Base-by-base conservation (phyloP, 331 rosid genomes). In the Spiraea crenata region DNA sequence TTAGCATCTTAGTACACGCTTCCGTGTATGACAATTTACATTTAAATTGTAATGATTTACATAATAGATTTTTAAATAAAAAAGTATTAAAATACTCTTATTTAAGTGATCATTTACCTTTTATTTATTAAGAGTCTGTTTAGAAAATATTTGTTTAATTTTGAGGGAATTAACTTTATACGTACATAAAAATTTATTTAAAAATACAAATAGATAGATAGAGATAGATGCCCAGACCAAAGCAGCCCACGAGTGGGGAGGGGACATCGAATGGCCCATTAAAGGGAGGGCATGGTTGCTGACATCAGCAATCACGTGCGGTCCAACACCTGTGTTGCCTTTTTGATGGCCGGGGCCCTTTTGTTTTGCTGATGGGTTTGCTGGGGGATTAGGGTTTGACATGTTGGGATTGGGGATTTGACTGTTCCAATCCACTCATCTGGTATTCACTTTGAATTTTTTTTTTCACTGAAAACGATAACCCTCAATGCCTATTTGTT, bases 241-340 rank as follows among this genome's bases (percentile, higher is more conserved):
- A 49, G 74, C 69, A 79, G 66, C 34, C 4, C 76, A 57, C 69
- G 78, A 84, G 84, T 82, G 88, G 31, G 31, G 80, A n/a, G 70
- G 67, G 69, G 80, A 56, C 67, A 25, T 77, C 82, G 31, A 75
- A 35, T 9, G 14, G 37, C 47, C 37, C 16, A n/a, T n/a, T 16
- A 4, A 16, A 60, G 19, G 9, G 1, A 3, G 55, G 37, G 38
- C 7, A 40, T 72, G 75, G 68, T 57, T 60, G 59, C n/a, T n/a
- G n/a, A n/a, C 67, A 51, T 80, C 61, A 51, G 67, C 16, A 61
- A 47, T 77, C 90, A 88, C 90, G 88, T 86, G 88, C 72, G 50
- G 63, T 72, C 56, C 63, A 67, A 81, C 91, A 73, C 37, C 34
- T 58, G 75, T 77, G 82, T 77, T 73, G 85, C 90, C 88, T 77